Percentiles rank a stretch among this genome's conserved stretches.
These are phyloP conservation scores for Septoria linicola DNA, from an alignment of 2,329 filamentous ascomycete genomes.

Conservation along the genomic window DNA sequence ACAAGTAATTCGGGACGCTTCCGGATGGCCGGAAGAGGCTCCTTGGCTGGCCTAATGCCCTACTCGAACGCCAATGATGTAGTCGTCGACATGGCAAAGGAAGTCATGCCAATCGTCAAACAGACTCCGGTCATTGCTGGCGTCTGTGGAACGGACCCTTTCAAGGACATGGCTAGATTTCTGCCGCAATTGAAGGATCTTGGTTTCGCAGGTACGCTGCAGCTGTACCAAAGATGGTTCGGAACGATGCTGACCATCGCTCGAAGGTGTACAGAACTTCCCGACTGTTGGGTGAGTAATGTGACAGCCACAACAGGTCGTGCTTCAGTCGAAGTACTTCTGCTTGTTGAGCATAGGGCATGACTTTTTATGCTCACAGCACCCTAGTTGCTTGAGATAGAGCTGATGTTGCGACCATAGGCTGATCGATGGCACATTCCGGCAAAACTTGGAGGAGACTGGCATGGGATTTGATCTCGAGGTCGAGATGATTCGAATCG, in stretches of 20 bases:
- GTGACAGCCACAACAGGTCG: too few relatives aligned
- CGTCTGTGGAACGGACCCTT: conserved; percentile 69
- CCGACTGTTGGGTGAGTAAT: conserved; percentile 60
- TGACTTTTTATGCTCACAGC: too few relatives aligned
- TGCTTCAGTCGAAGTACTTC: too few relatives aligned
- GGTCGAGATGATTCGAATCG: conserved; percentile 64
- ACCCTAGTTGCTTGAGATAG: conserved; percentile 57
- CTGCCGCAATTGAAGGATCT: conserved; percentile 59
- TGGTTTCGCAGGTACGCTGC: conserved; percentile 56
- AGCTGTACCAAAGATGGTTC: not conserved
- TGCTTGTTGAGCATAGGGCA: too few relatives aligned
- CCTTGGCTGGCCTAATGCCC: conserved; percentile 67
- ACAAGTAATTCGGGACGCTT: conserved; percentile 70
- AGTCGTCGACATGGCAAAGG: conserved; percentile 67
- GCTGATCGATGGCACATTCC: conserved; percentile 66
- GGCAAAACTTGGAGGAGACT: conserved; percentile 67
- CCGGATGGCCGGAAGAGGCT: conserved; percentile 70
- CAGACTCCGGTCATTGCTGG: conserved; percentile 67
- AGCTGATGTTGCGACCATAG: conserved; percentile 68
- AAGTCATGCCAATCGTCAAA: conserved; percentile 65
- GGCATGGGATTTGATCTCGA: conserved; percentile 68
- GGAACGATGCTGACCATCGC: not conserved
- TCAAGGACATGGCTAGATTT: conserved; percentile 61
- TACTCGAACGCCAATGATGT: conserved; percentile 70
- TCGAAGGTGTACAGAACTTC: conserved; percentile 59